Percentiles rank a stretch among this genome's conserved stretches.
Conservation (phyloP, 805 yeast genomes). For the Starmerella apis region DNA sequence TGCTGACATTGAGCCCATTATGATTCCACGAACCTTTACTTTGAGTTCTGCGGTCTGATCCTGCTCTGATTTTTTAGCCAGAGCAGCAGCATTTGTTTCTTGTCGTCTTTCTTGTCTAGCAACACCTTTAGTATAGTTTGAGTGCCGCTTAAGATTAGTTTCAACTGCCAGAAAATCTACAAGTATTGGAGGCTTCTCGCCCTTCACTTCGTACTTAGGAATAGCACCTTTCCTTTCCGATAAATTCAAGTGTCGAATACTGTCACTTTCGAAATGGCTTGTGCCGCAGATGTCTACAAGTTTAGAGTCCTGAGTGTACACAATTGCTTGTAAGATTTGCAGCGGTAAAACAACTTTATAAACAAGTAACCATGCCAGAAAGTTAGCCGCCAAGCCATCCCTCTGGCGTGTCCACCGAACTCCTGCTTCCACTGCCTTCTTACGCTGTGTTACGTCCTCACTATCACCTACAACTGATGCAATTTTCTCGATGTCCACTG, state of each 20-base stretch:
- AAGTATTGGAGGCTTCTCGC: neutral
- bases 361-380: slow-evolving; percentile 14
- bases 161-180: slow-evolving; percentile 1
- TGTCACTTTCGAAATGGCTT: slow-evolving; percentile 8
- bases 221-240: neutral
- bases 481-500: neutral
- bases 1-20: slow-evolving; percentile 82
- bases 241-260: slow-evolving; percentile 8
- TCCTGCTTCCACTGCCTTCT: neutral
- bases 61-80: neutral
- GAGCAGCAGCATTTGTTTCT: neutral
- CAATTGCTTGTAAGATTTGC: slow-evolving; percentile 9
- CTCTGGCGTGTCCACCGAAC: neutral
- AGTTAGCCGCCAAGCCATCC: neutral
- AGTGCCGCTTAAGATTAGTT: neutral
- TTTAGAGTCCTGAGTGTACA: neutral
- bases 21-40: neutral
- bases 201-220: neutral
- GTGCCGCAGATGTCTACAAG: slow-evolving; percentile 14
- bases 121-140: neutral
- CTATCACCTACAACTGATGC: neutral
- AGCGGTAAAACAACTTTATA: slow-evolving; percentile 12
- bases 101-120: neutral
- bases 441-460: neutral
- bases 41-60: neutral